phyloP scores from a whole-genome alignment of 768 basidiomycete genomes.

The Suillus luteus region DNA sequence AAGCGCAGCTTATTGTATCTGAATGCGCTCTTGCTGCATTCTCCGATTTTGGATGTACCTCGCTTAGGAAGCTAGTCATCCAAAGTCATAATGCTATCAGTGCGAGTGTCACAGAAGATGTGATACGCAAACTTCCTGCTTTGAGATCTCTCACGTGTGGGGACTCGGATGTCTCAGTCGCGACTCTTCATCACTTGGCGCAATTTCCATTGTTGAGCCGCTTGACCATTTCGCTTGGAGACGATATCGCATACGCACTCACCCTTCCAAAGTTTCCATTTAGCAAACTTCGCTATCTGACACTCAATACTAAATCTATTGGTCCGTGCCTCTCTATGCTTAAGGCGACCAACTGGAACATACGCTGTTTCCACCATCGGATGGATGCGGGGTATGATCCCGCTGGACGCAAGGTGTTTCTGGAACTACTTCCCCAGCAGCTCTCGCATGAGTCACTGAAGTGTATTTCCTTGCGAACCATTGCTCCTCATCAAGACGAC shows the following conservation, averaged over 20 bases:
- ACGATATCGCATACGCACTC: slow-evolving; percentile 1
- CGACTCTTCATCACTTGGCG: slow-evolving; percentile 1
- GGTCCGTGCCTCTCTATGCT: slow-evolving; percentile 5
- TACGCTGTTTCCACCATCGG: slow-evolving; percentile 12
- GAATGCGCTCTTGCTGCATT: slow-evolving; percentile 2
- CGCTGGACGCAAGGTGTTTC: slow-evolving; percentile 1
- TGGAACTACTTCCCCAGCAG: slow-evolving; percentile 1
- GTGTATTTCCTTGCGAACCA: slow-evolving; percentile 2
- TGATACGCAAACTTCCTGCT: background rate
- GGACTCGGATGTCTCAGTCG: background rate
- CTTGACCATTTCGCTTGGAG: background rate
- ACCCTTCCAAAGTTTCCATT: background rate
- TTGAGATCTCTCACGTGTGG: slow-evolving; percentile 3
- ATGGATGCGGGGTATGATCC: slow-evolving; percentile 11
- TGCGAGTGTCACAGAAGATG: slow-evolving; percentile 4
- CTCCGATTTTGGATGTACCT: slow-evolving; percentile 1
- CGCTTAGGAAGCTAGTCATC: slow-evolving; percentile 5
- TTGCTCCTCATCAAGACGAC: background rate
- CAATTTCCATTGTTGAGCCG: slow-evolving; percentile 8
- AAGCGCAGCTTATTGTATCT: slow-evolving; percentile 1
- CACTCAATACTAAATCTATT: slow-evolving; percentile 4
- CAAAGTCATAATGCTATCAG: slow-evolving; percentile 1
- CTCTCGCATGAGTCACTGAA: slow-evolving; percentile 6
- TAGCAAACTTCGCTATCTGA: slow-evolving; percentile 7
- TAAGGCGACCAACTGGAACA: slow-evolving; percentile 8